Percentiles rank a stretch among this genome's conserved stretches.
Evolutionary conservation across 208 protist genomes (phyloP).

Genomic region (Leishmania aethiopica): DNA sequence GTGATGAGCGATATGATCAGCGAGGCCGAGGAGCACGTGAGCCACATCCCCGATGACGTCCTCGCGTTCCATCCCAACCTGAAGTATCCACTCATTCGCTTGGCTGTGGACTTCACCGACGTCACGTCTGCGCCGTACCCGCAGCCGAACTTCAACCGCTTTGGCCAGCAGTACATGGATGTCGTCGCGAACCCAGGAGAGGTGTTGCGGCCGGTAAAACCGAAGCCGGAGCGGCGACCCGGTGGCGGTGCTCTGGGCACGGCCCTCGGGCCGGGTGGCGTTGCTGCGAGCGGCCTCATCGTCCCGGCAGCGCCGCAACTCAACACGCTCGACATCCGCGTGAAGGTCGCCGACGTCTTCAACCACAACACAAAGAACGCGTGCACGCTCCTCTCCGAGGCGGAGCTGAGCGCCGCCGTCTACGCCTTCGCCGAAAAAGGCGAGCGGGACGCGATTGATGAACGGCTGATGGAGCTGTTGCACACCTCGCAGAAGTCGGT

Average conservation of each 20-base stretch:
- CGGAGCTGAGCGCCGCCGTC: conserved; percentile 84
- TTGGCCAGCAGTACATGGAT: conserved; percentile 91
- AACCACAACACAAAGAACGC: conserved; percentile 71
- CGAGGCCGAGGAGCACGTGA: conserved; percentile 73
- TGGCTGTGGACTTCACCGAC: conserved; percentile 84
- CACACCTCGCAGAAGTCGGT: conserved; percentile 71
- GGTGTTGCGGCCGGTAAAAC: conserved; percentile 72
- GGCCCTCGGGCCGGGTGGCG: conserved; percentile 3
- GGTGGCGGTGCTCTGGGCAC: conserved; percentile 8
- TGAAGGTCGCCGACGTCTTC: conserved; percentile 89
- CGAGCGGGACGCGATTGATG: conserved; percentile 85
- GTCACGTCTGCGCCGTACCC: conserved; percentile 76
- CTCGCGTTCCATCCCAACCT: conserved; percentile 79
- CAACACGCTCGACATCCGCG: conserved; percentile 77
- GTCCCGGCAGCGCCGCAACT: conserved; percentile 56
- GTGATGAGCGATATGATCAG: conserved; percentile 84
- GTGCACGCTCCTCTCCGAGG: conserved; percentile 83
- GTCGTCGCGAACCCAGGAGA: conserved; percentile 86
- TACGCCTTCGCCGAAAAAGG: conserved; percentile 90
- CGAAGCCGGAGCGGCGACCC: conserved; percentile 43
- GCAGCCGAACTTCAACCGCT: conserved; percentile 86
- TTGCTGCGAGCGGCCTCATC: conserved; percentile 18
- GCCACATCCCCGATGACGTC: conserved; percentile 77
- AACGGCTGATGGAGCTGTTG: conserved; percentile 74
- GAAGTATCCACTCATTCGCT: conserved; percentile 84